phyloP scores from a whole-genome alignment of 108 stramenopile species.

The Cylindrotheca closterium region DNA sequence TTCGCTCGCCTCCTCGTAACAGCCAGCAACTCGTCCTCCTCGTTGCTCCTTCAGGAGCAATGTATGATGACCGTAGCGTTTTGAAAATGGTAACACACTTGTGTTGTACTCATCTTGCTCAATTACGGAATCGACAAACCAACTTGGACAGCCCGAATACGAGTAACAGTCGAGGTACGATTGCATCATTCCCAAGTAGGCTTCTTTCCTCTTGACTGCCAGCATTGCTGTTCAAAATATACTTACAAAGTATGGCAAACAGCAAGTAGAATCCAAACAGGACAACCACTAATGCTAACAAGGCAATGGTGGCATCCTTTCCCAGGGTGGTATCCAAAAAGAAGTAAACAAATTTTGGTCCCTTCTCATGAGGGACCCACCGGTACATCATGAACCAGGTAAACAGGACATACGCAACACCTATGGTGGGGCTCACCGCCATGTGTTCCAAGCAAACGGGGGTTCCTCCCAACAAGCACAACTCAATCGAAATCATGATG shows the following conservation, averaged over 20 bases:
- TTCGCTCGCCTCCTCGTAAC: too few species aligned
- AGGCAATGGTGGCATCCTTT: constrained; percentile 5
- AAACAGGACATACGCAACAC: constrained; percentile 36
- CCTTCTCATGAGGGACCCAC: constrained; percentile 19
- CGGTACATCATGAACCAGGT: constrained; percentile 18
- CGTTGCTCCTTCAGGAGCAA: too few species aligned
- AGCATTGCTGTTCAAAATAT: too few species aligned
- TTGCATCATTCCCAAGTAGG: background rate
- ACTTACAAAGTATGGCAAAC: background rate
- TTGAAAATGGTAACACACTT: too few species aligned
- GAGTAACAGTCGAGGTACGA: constrained; percentile 4
- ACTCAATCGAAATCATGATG: constrained; percentile 24
- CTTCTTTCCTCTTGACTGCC: too few species aligned
- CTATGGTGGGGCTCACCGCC: constrained; percentile 20
- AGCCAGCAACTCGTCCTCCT: too few species aligned
- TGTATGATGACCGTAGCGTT: too few species aligned
- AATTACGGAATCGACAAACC: constrained; percentile 27
- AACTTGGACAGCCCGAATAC: constrained; percentile 1
- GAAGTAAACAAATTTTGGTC: constrained; percentile 44
- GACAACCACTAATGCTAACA: constrained; percentile 20
- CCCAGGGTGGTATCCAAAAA: constrained; percentile 53
- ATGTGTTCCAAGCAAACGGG: constrained; percentile 26
- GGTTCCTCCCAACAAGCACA: constrained; percentile 31
- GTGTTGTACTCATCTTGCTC: too few species aligned
- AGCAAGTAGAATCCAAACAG: constrained; percentile 2